Evolutionary conservation across 2,329 filamentous ascomycete species (phyloP).

Genomic region (Fonsecaea pugnacius): DNA sequence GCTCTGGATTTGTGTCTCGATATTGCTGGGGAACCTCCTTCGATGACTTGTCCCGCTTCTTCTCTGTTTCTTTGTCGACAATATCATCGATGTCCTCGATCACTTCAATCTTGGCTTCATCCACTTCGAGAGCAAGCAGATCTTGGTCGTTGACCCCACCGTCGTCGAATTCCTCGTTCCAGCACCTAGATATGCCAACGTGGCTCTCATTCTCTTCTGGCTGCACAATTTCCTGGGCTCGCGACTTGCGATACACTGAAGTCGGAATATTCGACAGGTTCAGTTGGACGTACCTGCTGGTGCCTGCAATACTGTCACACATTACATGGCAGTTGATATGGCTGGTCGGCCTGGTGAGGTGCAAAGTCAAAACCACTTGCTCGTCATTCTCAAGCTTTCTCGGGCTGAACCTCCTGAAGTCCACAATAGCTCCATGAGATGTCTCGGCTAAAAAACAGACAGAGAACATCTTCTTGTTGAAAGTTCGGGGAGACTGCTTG

Average conservation of each 20-base stretch:
- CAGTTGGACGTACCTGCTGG: constrained; percentile 58
- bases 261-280: constrained; percentile 53
- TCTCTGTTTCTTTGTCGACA: constrained; percentile 16
- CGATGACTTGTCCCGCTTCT: constrained; percentile 33
- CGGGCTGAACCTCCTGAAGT: constrained; percentile 69
- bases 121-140: constrained; percentile 51
- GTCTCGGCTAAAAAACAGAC: constrained; percentile 76
- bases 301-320: constrained; percentile 81
- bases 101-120: constrained; percentile 59
- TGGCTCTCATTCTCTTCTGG: constrained; percentile 22
- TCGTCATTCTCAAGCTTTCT: constrained; percentile 66
- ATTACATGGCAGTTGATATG: constrained; percentile 71
- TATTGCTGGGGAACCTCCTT: constrained; percentile 25
- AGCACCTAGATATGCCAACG: constrained; percentile 20
- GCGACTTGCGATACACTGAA: constrained; percentile 48
- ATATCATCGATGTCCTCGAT: constrained; percentile 44
- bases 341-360: constrained; percentile 60
- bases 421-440: constrained; percentile 68
- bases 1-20: neutral
- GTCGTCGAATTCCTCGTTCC: constrained; percentile 58
- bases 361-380: constrained; percentile 63
- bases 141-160: constrained; percentile 59
- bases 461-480: constrained; percentile 67
- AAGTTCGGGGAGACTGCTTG: constrained; percentile 62
- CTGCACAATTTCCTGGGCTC: constrained; percentile 26